Evolutionary conservation across 306 rosid species (phyloP).

Genomic region (Leucaena leucocephala): DNA sequence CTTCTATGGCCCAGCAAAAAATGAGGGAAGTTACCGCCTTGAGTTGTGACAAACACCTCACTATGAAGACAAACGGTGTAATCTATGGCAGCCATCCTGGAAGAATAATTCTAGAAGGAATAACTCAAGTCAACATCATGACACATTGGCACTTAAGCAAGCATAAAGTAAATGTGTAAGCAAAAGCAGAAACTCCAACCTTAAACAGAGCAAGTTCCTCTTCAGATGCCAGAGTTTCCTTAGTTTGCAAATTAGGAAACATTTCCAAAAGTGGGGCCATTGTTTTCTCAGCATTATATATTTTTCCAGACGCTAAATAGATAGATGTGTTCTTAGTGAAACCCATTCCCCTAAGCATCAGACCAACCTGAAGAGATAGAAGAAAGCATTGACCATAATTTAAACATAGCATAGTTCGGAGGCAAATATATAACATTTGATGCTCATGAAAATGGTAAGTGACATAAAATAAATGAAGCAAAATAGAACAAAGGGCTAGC

Average conservation of each 20-base stretch:
- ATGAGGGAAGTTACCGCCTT: constrained; percentile 99
- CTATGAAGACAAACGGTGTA: constrained; percentile 98
- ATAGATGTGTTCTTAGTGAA: constrained; percentile 80
- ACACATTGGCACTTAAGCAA: constrained; percentile 9
- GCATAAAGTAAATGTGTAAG: constrained; percentile 25
- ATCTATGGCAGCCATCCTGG: constrained; percentile 99
- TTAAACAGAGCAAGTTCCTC: constrained; percentile 83
- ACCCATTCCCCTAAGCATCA: constrained; percentile 99
- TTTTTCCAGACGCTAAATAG: constrained; percentile 90
- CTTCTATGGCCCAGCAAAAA: constrained; percentile 93
- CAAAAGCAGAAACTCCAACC: constrained; percentile 48
- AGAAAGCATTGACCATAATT: constrained; percentile 34
- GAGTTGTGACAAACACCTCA: constrained; percentile 98
- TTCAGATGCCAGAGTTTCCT: constrained; percentile 78
- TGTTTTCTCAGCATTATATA: constrained; percentile 76
- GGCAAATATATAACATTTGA: not conserved
- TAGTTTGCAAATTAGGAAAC: constrained; percentile 91
- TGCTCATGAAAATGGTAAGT: not conserved
- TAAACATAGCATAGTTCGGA: constrained; percentile 3
- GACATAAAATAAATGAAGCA: not conserved
- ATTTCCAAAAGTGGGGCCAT: constrained; percentile 89
- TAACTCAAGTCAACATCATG: constrained; percentile 51
- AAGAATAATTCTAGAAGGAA: constrained; percentile 78
- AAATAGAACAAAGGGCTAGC: constrained; percentile 20
- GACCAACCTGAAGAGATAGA: constrained; percentile 72